phyloP scores from a whole-genome alignment of 1,139 yeast species.

The Scheffersomyces quercinus region DNA sequence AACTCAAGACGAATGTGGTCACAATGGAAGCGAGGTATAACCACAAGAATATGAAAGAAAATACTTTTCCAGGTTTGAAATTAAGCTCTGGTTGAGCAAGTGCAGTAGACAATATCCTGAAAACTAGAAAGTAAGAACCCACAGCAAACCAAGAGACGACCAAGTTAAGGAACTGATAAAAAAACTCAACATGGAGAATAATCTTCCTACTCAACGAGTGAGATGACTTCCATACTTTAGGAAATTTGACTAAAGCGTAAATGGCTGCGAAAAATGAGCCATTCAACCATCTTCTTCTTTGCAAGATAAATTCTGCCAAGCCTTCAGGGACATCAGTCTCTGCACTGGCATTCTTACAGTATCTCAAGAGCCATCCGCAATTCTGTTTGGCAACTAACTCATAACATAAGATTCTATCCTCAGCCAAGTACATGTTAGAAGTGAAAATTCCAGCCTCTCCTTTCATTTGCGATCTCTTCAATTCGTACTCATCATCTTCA shows the following conservation, averaged over 20 bases:
- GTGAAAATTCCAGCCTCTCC: constrained; percentile 53
- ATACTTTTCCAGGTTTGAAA: constrained; percentile 70
- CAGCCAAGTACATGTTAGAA: constrained; percentile 52
- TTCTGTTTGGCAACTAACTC: constrained; percentile 49
- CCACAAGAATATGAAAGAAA: constrained; percentile 86
- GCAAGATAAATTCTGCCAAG: constrained; percentile 47
- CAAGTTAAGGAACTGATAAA: constrained; percentile 45
- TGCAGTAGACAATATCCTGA: constrained; percentile 72
- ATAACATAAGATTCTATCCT: constrained; percentile 51
- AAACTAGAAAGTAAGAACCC: constrained; percentile 79
- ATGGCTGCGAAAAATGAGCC: constrained; percentile 54
- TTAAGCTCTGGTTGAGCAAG: constrained; percentile 53
- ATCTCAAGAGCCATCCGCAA: constrained; percentile 47
- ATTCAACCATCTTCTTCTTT: constrained; percentile 53
- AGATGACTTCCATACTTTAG: constrained; percentile 44
- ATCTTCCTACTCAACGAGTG: constrained; percentile 44
- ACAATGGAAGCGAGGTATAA: constrained; percentile 86
- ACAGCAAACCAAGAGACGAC: constrained; percentile 77
- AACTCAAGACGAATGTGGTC: constrained; percentile 85
- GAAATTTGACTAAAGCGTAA: constrained; percentile 46
- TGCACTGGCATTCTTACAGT: constrained; percentile 48
- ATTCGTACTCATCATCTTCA: constrained; percentile 45
- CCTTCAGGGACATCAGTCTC: constrained; percentile 53
- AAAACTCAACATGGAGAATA: constrained; percentile 42
- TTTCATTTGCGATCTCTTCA: constrained; percentile 37